Evolutionary conservation across 2,329 filamentous ascomycete genomes (phyloP).

Genomic region (Cytospora mali): DNA sequence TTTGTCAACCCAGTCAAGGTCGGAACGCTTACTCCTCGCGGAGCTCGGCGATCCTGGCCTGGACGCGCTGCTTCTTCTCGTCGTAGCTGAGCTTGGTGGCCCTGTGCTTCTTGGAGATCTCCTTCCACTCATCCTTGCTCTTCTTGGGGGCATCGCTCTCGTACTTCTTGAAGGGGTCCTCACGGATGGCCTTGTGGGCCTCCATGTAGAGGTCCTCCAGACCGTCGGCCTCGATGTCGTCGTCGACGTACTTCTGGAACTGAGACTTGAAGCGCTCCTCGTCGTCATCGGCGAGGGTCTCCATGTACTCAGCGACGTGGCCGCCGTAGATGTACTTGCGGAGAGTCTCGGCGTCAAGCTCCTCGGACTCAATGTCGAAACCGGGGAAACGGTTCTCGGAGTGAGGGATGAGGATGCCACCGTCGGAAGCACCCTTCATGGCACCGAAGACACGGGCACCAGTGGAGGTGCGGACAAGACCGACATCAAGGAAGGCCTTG

Average conservation of each 20-base stretch:
- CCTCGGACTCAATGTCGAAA: constrained; percentile 95
- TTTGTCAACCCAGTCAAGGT: not conserved
- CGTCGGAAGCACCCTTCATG: constrained; percentile 99
- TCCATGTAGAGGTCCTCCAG: constrained; percentile 96
- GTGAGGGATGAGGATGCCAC: constrained; percentile 95
- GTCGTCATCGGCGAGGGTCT: constrained; percentile 98
- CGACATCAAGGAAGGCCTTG: constrained; percentile 98
- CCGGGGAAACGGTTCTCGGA: constrained; percentile 99
- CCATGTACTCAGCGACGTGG: constrained; percentile 99
- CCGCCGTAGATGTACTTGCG: constrained; percentile 99
- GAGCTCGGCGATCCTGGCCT: constrained; percentile 89
- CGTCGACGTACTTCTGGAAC: constrained; percentile 97
- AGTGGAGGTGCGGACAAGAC: constrained; percentile 94
- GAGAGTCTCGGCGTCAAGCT: constrained; percentile 94
- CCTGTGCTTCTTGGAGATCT: constrained; percentile 89
- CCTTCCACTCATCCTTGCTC: constrained; percentile 96
- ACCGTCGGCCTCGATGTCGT: constrained; percentile 93
- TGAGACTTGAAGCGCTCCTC: constrained; percentile 99
- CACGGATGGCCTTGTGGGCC: constrained; percentile 94
- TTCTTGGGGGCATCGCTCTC: constrained; percentile 79
- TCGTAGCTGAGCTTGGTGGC: constrained; percentile 76
- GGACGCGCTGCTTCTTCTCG: constrained; percentile 80
- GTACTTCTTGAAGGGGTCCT: constrained; percentile 96
- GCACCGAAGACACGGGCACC: constrained; percentile 98
- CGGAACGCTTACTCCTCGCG: constrained; percentile 50